Base-by-base conservation (phyloP, 371 early-diverging fungal species). In the Mucor circinelloides region DNA sequence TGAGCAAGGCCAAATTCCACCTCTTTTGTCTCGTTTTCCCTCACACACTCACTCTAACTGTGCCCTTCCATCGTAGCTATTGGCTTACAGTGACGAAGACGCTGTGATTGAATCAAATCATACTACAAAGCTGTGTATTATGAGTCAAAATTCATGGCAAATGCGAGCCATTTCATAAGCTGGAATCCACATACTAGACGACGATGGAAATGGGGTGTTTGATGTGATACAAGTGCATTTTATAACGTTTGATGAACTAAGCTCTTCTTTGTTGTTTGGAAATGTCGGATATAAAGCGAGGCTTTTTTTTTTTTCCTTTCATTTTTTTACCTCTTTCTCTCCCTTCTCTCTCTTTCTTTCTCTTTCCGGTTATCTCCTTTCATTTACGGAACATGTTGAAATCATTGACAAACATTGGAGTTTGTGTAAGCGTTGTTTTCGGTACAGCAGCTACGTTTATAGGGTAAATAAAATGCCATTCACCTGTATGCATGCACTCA, bases 401-500 rank as follows among this genome's bases (percentile, higher is more conserved):
- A 23, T 40, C 44, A 15, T 19, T 28, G 12, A 27, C n/a, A 40
- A 60, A 46, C 19, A 27, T 61, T 34, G 65, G 70, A 28, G 56
- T 70, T 57, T 72, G 60, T 57, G 64, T 72, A 17, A 58, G 72
- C 25, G 68, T 68, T 17, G 62, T 72, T 1, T 68, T 72, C 60
- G 72, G 72, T 7, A 68, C 72, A 57, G 70, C 70, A 27, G 70
- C 70, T 36, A 60, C 70, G 8, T 60, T 60, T 38, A 28, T 70
- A 15, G 48, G 64, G 67, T 71, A 55, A n/a, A 23, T 12, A 9
- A 12, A 9, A 13, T 32, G 19, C 6, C 30, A 10, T 25, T 9
- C 10, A 40, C 10, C 5, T 13, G 3, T 17, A 25, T 32, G 31
- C 31, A 32, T n/a, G n/a, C n/a, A n/a, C n/a, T n/a, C n/a, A 12